phyloP scores from a whole-genome alignment of 2,329 filamentous ascomycete species.

The Coleophoma eucalyptorum region DNA sequence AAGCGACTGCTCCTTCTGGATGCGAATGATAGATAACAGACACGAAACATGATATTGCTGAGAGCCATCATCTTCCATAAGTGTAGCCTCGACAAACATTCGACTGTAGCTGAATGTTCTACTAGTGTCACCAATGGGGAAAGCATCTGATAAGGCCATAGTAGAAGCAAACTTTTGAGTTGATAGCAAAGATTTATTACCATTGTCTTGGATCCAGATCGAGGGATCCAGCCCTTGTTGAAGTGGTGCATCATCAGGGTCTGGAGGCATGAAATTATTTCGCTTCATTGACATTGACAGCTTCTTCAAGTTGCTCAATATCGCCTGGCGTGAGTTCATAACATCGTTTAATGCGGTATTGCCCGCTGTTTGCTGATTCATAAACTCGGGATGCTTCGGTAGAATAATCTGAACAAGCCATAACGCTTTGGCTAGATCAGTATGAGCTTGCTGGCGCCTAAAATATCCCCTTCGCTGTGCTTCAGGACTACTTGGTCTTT shows the following conservation, averaged over 20 bases:
- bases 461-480: conserved; percentile 50
- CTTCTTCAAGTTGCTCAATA: conserved; percentile 66
- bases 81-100: conserved; percentile 68
- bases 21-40: conserved; percentile 71
- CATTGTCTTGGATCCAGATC: conserved; percentile 72
- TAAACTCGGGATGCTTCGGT: conserved; percentile 22
- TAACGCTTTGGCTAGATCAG: conserved; percentile 80
- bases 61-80: conserved; percentile 69
- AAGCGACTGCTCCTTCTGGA: conserved; percentile 64
- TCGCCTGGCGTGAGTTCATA: conserved; percentile 45
- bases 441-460: conserved; percentile 70
- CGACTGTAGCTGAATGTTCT: conserved; percentile 76
- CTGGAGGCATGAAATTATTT: conserved; percentile 70
- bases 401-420: conserved; percentile 66
- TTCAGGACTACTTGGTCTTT: conserved; percentile 51
- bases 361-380: conserved; percentile 3
- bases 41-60: conserved; percentile 69
- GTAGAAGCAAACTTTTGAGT: conserved; percentile 20
- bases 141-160: conserved; percentile 54
- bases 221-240: conserved; percentile 75
- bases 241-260: conserved; percentile 61
- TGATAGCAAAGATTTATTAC: conserved; percentile 20
- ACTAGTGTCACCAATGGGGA: conserved; percentile 73
- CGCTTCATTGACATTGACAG: conserved; percentile 79
- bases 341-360: conserved; percentile 35